These are phyloP conservation scores for Tylopilus intermedius DNA, from an alignment of 768 basidiomycete genomes.

Conservation along the genomic window DNA sequence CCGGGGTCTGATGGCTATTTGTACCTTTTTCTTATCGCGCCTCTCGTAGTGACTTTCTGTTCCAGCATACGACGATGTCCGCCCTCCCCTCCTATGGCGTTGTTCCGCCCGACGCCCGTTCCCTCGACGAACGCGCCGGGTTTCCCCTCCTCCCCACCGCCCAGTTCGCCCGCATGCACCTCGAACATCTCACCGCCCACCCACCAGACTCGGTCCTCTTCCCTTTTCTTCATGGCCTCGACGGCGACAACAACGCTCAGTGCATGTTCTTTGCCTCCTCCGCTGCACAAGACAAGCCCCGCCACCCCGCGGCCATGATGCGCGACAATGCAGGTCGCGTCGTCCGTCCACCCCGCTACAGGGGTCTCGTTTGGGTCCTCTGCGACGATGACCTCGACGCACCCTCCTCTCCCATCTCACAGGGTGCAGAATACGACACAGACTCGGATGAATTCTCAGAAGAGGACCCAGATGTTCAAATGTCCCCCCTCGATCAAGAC, in stretches of 20 bases:
- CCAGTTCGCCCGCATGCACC: slow-evolving; percentile 58
- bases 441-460: slow-evolving; percentile 29
- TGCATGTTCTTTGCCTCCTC: slow-evolving; percentile 67
- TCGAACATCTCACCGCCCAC: slow-evolving; percentile 60
- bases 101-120: slow-evolving; percentile 13
- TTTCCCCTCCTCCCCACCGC: slow-evolving; percentile 35
- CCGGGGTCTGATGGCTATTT: slow-evolving; percentile 19
- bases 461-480: slow-evolving; percentile 24
- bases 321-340: slow-evolving; percentile 24
- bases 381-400: slow-evolving; percentile 60
- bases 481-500: slow-evolving; percentile 29
- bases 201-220: slow-evolving; percentile 80
- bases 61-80: slow-evolving; percentile 10
- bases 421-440: slow-evolving; percentile 22
- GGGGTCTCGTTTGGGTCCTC: slow-evolving; percentile 83
- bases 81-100: slow-evolving; percentile 16
- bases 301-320: slow-evolving; percentile 21
- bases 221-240: slow-evolving; percentile 85
- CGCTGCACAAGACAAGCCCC: slow-evolving; percentile 19
- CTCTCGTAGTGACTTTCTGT: not conserved
- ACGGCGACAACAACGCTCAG: slow-evolving; percentile 74
- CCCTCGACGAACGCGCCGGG: not conserved
- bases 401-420: slow-evolving; percentile 9
- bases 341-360: slow-evolving; percentile 40
- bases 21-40: slow-evolving; percentile 21